These are phyloP conservation scores for Tillandsia fasciculata DNA, from an alignment of 176 grass and related monocot species.

Conservation along the genomic window DNA sequence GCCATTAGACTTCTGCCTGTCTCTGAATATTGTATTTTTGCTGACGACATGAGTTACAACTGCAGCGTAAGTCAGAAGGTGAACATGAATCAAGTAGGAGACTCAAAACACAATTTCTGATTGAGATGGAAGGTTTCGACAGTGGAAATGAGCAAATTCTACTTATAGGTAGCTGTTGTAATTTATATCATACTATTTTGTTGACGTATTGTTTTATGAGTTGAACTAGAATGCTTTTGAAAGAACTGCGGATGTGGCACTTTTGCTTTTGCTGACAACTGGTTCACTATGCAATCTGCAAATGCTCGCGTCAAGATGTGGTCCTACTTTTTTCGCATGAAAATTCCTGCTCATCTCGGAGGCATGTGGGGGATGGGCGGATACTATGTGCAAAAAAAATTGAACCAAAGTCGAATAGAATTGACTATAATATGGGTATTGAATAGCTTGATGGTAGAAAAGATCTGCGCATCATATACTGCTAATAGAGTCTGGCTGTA, in stretches of 20 bases:
- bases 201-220: neutral
- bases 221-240: neutral
- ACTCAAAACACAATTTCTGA: slow-evolving; percentile 96
- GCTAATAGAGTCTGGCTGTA: neutral
- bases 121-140: slow-evolving; percentile 98
- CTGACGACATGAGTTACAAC: slow-evolving; percentile 11
- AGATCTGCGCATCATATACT: neutral
- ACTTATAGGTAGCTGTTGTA: slow-evolving; percentile 60
- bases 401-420: too few species aligned
- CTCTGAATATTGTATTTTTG: neutral
- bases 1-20: too few species aligned
- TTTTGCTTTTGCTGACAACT: too few species aligned
- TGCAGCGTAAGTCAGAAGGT: slow-evolving; percentile 93
- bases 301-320: too few species aligned
- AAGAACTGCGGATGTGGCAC: too few species aligned
- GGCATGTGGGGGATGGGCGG: too few species aligned
- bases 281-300: too few species aligned
- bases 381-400: too few species aligned
- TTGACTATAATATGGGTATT: too few species aligned
- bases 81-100: slow-evolving; percentile 99
- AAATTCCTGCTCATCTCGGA: too few species aligned
- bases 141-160: slow-evolving; percentile 83
- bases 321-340: too few species aligned
- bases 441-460: too few species aligned
- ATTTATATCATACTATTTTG: slow-evolving; percentile 1